Conservation (phyloP, 352 stramenopile species). For the Phytophthora crassamura region DNA sequence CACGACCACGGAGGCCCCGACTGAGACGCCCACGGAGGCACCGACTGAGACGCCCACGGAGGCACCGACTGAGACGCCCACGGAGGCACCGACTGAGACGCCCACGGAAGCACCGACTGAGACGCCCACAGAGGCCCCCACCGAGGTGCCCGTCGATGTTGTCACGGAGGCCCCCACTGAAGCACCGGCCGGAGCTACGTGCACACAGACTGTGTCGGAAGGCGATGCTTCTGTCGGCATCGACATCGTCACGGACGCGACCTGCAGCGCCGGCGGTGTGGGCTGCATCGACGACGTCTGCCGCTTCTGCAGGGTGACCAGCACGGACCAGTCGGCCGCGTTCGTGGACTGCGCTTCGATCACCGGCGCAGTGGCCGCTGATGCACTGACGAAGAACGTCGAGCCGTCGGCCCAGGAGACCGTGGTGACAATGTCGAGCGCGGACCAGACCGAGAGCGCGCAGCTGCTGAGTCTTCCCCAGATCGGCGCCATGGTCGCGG, state of each 20-base stretch:
- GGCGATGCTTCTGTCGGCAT: constrained; percentile 47
- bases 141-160: not conserved
- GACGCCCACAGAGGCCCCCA: constrained; percentile 10
- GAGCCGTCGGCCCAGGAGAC: not conserved
- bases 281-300: constrained; percentile 52
- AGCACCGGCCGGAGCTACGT: constrained; percentile 5
- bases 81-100: constrained; percentile 7
- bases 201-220: constrained; percentile 20
- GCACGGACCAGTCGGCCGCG: constrained; percentile 27
- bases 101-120: constrained; percentile 16
- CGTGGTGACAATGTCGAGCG: constrained; percentile 6
- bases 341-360: constrained; percentile 32
- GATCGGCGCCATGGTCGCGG: constrained; percentile 14
- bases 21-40: constrained; percentile 1
- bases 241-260: constrained; percentile 42
- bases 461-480: constrained; percentile 11
- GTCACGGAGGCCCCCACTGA: constrained; percentile 2
- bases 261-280: constrained; percentile 38
- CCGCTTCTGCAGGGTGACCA: constrained; percentile 50
- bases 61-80: constrained; percentile 3
- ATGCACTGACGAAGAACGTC: constrained; percentile 9
- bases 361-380: not conserved
- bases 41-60: constrained; percentile 7
- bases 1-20: constrained; percentile 11
- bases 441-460: not conserved